These are phyloP conservation scores for Oryza officinalis DNA, from an alignment of 176 grass and related monocot species.

Conservation along the genomic window DNA sequence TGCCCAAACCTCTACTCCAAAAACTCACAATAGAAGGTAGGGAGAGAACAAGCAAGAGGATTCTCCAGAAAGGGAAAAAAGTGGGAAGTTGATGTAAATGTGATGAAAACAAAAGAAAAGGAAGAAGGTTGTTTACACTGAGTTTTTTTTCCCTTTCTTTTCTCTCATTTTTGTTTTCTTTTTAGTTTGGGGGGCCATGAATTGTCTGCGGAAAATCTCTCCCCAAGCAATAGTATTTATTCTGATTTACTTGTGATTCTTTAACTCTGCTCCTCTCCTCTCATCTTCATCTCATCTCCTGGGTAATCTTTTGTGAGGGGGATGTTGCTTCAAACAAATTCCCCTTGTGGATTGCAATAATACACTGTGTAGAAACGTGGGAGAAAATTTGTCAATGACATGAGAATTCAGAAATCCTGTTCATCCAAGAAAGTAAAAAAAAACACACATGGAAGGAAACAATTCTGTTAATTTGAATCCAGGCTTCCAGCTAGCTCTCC, in stretches of 20 bases:
- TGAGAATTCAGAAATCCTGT: not conserved
- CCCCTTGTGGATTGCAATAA: slow-evolving; percentile 37
- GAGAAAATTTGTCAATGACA: not conserved
- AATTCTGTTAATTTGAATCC: no score
- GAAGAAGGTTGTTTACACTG: slow-evolving; percentile 41
- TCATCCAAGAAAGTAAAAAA: not conserved
- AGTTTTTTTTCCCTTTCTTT: slow-evolving; percentile 3
- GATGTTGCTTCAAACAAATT: not conserved
- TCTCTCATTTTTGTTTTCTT: slow-evolving; percentile 41
- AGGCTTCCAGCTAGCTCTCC: not conserved
- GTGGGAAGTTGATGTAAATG: slow-evolving; percentile 70
- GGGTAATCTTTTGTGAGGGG: slow-evolving; percentile 12
- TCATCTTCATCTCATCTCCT: not conserved
- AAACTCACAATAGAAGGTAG: slow-evolving; percentile 61
- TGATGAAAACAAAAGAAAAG: slow-evolving; percentile 43
- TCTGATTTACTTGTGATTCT: slow-evolving; percentile 58
- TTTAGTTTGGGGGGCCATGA: slow-evolving; percentile 37
- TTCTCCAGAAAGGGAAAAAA: not conserved
- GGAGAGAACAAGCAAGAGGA: not conserved
- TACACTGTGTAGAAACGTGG: slow-evolving; percentile 25
- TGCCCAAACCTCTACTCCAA: slow-evolving; percentile 19
- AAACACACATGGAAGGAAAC: not conserved
- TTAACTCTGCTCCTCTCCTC: slow-evolving; percentile 29
- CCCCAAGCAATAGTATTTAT: slow-evolving; percentile 58
- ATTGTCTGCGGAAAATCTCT: slow-evolving; percentile 33